Conservation (phyloP, 805 yeast species). For the Nakazawaea siamensis region DNA sequence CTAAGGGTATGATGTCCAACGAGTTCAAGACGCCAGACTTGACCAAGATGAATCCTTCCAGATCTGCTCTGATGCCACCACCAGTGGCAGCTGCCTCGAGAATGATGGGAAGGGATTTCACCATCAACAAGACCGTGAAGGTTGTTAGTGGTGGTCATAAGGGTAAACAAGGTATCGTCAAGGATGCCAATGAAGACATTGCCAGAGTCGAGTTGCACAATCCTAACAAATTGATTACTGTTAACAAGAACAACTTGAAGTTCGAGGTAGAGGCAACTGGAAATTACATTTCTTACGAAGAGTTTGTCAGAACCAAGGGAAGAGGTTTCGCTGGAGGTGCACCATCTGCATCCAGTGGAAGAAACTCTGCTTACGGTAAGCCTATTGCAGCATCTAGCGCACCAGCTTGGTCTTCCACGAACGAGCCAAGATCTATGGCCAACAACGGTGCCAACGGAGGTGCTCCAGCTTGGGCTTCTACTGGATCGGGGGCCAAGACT, state of each 20-base stretch:
- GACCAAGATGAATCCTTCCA: conserved; percentile 81
- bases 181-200: conserved; percentile 84
- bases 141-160: conserved; percentile 90
- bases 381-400: conserved; percentile 26
- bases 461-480: conserved; percentile 35
- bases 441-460: no score
- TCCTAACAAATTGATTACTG: conserved; percentile 79
- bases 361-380: conserved; percentile 13
- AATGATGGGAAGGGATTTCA: conserved; percentile 70
- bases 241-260: conserved; percentile 69
- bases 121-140: conserved; percentile 77
- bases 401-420: conserved; percentile 40
- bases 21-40: conserved; percentile 53
- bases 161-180: conserved; percentile 88
- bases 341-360: conserved; percentile 14
- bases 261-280: conserved; percentile 61
- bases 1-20: conserved; percentile 67
- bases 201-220: conserved; percentile 95
- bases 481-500: conserved; percentile 32
- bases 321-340: conserved; percentile 14
- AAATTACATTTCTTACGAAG: conserved; percentile 67
- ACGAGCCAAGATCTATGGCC: conserved; percentile 12
- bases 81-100: conserved; percentile 35
- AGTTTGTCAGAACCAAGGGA: conserved; percentile 51
- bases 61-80: conserved; percentile 37